These are phyloP conservation scores for Codiaeum variegatum DNA, from an alignment of 441 rosid species.

Conservation along the genomic window DNA sequence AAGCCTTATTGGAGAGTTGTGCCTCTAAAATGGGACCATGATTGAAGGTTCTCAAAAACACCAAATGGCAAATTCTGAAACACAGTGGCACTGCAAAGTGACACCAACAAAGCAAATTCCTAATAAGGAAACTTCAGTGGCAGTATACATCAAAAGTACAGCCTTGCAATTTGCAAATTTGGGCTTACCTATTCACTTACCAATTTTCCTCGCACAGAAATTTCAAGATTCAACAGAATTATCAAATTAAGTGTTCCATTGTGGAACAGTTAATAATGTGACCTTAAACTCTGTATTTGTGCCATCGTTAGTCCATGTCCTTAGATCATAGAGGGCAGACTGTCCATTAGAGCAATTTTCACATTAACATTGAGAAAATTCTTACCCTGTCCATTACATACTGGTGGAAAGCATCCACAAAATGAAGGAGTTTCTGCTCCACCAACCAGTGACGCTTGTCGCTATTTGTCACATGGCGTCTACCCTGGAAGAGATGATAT, in stretches of 20 bases:
- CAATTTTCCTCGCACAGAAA: background rate
- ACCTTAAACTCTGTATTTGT: background rate
- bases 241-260: background rate
- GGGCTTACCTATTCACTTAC: background rate
- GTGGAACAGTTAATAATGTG: background rate
- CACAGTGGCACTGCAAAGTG: background rate
- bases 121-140: background rate
- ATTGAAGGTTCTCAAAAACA: conserved; percentile 2
- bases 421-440: conserved; percentile 96
- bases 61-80: background rate
- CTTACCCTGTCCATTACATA: conserved; percentile 98
- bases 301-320: background rate
- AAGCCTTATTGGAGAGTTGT: background rate
- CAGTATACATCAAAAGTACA: background rate
- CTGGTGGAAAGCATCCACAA: conserved; percentile 98
- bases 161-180: background rate
- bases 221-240: background rate
- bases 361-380: conserved; percentile 14
- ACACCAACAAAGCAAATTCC: background rate
- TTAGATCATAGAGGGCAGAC: background rate
- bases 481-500: conserved; percentile 46
- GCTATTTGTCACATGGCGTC: conserved; percentile 51
- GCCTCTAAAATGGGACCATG: background rate
- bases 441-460: conserved; percentile 82
- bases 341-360: conserved; percentile 11